Percentiles rank a stretch among this genome's conserved stretches.
Evolutionary conservation across 169 alveolate genomes (phyloP).

Genomic region (Cryptosporidium tyzzeri): DNA sequence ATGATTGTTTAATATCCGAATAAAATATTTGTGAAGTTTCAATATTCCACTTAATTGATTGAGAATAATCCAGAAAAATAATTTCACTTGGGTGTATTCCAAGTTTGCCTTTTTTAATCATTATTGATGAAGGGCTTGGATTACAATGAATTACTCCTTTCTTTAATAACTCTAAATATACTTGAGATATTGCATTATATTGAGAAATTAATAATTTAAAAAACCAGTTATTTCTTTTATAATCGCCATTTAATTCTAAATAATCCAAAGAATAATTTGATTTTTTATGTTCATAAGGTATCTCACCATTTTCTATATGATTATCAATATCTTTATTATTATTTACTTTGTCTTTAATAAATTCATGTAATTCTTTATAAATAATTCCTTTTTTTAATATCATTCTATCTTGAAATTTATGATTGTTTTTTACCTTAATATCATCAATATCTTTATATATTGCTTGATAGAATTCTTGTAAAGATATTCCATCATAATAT

Average conservation of each 20-base stretch:
- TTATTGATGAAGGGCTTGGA: slow-evolving; percentile 67
- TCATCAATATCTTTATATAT: slow-evolving; percentile 56
- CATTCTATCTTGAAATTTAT: slow-evolving; percentile 69
- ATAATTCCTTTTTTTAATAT: slow-evolving; percentile 39
- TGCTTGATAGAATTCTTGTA: slow-evolving; percentile 59
- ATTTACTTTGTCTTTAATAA: neutral
- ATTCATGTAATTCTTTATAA: slow-evolving; percentile 55
- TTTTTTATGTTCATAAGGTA: neutral
- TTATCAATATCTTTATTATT: neutral
- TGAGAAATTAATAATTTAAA: slow-evolving; percentile 39
- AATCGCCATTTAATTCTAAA: slow-evolving; percentile 5
- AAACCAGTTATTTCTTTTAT: slow-evolving; percentile 4
- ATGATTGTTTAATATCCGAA: slow-evolving; percentile 52
- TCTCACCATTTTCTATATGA: neutral
- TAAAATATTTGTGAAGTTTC: slow-evolving; percentile 62
- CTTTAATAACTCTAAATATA: slow-evolving; percentile 48
- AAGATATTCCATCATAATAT: slow-evolving; percentile 58
- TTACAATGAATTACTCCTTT: slow-evolving; percentile 71
- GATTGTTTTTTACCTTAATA: slow-evolving; percentile 38
- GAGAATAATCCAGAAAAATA: slow-evolving; percentile 47
- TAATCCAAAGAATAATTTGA: slow-evolving; percentile 6
- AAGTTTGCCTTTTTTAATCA: slow-evolving; percentile 47
- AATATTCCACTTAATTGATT: slow-evolving; percentile 50
- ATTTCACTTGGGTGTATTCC: slow-evolving; percentile 67
- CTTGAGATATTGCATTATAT: slow-evolving; percentile 55